phyloP scores from a whole-genome alignment of 1,284 basidiomycete genomes.

The Veloboletus limbatus region DNA sequence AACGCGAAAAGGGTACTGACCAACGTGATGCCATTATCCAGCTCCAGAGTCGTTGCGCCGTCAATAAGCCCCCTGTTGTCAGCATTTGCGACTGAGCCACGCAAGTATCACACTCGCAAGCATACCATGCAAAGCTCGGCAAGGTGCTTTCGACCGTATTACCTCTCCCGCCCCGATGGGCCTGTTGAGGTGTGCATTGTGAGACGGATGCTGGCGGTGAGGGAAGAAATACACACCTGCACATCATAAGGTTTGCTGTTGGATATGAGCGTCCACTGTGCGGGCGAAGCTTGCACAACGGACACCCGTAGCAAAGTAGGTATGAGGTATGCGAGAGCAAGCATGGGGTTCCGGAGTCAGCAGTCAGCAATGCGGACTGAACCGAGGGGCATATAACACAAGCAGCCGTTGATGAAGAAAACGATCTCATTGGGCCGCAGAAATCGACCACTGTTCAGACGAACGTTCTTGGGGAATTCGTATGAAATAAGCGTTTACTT shows the following conservation, averaged over 20 bases:
- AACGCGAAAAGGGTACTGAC: slow-evolving; percentile 31
- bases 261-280: slow-evolving; percentile 25
- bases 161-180: slow-evolving; percentile 76
- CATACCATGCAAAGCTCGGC: slow-evolving; percentile 71
- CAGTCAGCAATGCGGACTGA: background rate
- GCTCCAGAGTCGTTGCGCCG: slow-evolving; percentile 71
- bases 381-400: background rate
- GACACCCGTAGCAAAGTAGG: slow-evolving; percentile 1
- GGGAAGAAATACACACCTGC: slow-evolving; percentile 36
- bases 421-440: slow-evolving; percentile 13
- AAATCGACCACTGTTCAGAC: slow-evolving; percentile 15
- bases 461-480: slow-evolving; percentile 35
- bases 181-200: slow-evolving; percentile 39
- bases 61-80: slow-evolving; percentile 61
- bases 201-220: background rate
- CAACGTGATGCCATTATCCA: slow-evolving; percentile 76
- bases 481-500: no score
- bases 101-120: slow-evolving; percentile 6
- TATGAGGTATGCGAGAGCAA: slow-evolving; percentile 8
- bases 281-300: slow-evolving; percentile 28
- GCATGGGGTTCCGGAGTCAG: slow-evolving; percentile 14
- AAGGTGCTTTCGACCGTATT: slow-evolving; percentile 68
- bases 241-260: slow-evolving; percentile 39
- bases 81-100: slow-evolving; percentile 5
- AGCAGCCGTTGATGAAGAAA: background rate